A percentile compares a stretch with the other conserved stretches of the same genome.
phyloP scores from a whole-genome alignment of 2,329 filamentous ascomycete genomes.

The Plectosphaerella sp. region DNA sequence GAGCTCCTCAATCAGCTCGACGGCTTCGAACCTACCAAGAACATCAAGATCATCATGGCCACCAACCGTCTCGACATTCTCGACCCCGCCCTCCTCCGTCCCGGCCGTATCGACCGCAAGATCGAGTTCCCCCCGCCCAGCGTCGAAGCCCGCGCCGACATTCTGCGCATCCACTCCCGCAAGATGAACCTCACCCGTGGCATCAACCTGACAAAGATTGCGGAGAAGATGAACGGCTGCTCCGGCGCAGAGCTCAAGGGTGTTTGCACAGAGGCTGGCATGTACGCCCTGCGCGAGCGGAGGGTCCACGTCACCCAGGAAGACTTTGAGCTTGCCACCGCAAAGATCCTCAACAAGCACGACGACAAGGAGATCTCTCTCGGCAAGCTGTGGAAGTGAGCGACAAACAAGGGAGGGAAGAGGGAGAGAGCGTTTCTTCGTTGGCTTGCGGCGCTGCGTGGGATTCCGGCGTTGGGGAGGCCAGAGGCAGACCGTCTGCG shows the following conservation, averaged over 20 bases:
- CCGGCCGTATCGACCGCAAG: constrained; percentile 97
- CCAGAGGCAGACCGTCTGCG: not conserved
- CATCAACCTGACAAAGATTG: constrained; percentile 97
- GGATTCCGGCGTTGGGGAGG: constrained; percentile 4
- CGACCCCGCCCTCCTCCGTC: constrained; percentile 87
- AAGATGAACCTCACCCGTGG: constrained; percentile 98
- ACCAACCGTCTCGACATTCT: constrained; percentile 97
- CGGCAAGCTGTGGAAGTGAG: constrained; percentile 68
- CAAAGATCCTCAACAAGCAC: constrained; percentile 99
- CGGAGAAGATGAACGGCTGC: constrained; percentile 99
- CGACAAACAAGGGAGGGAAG: not conserved
- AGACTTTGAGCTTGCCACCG: constrained; percentile 96
- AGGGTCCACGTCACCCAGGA: constrained; percentile 98
- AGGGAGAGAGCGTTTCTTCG: constrained; percentile 3
- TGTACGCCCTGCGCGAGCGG: constrained; percentile 94
- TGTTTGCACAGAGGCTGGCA: constrained; percentile 96
- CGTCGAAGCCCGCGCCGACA: constrained; percentile 93
- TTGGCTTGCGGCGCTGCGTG: constrained; percentile 3
- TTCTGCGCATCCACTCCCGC: constrained; percentile 92
- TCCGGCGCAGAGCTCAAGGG: constrained; percentile 97
- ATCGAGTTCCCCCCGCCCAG: constrained; percentile 98
- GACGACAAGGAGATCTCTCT: constrained; percentile 95
- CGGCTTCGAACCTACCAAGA: constrained; percentile 98
- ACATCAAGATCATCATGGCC: constrained; percentile 99
- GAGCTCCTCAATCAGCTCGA: constrained; percentile 97